Conservation (phyloP, 768 basidiomycete species). For the Myochromella boudieri region DNA sequence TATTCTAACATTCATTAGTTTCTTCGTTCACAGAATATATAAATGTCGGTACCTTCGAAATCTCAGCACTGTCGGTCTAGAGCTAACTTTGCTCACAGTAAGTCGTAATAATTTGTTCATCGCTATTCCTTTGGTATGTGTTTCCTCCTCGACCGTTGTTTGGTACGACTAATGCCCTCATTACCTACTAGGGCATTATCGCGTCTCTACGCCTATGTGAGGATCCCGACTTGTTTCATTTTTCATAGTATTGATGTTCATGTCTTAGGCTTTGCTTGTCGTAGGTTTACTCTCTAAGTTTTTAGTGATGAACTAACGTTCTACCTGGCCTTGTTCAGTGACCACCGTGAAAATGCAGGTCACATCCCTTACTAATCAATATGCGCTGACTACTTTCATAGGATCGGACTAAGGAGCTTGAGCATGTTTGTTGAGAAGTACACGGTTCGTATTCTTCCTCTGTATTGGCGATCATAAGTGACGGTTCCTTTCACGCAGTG, state of each 20-base stretch:
- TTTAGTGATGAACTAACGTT: not conserved
- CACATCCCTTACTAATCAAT: no score
- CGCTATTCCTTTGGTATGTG: constrained; percentile 31
- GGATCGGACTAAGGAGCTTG: constrained; percentile 16
- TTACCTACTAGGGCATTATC: constrained; percentile 24
- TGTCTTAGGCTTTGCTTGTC: constrained; percentile 24
- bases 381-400: not conserved
- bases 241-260: not conserved
- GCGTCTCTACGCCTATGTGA: constrained; percentile 29
- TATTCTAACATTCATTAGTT: constrained; percentile 18
- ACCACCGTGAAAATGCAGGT: constrained; percentile 18
- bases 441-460: constrained; percentile 4
- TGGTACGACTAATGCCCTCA: not conserved
- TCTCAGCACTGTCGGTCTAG: not conserved
- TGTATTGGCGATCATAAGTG: no score
- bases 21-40: constrained; percentile 41
- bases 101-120: constrained; percentile 33
- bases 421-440: constrained; percentile 10
- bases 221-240: not conserved
- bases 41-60: constrained; percentile 28
- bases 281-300: constrained; percentile 15
- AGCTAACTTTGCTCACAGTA: constrained; percentile 22
- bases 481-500: constrained; percentile 28
- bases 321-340: not conserved
- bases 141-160: not conserved